These are phyloP conservation scores for Solanum arcanum DNA, from an alignment of 257 asterid species.

Conservation along the genomic window DNA sequence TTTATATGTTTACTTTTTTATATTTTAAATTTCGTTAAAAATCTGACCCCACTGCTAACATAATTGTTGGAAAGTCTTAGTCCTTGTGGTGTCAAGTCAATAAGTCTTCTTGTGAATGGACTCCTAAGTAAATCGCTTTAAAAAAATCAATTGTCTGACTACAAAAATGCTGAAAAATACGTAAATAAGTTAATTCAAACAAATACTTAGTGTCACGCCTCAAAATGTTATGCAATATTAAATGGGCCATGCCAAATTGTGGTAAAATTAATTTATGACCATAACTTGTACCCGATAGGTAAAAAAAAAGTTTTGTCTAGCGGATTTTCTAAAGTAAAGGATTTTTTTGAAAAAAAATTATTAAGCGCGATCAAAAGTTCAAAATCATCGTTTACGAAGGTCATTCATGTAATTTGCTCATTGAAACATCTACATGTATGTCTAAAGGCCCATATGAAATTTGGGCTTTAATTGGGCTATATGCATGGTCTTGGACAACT, in stretches of 20 bases:
- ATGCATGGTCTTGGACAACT: neutral
- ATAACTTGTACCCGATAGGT: neutral
- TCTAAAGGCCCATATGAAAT: neutral
- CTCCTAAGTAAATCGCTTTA: neutral
- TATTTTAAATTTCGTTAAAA: too few relatives aligned
- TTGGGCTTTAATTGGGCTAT: neutral
- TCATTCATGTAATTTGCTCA: neutral
- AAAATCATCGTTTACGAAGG: neutral
- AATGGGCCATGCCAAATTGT: neutral
- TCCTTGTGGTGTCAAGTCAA: neutral
- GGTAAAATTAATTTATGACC: neutral
- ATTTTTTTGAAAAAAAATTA: too few relatives aligned
- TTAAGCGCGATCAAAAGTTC: neutral
- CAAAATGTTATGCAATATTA: neutral
- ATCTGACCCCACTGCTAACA: fast-evolving
- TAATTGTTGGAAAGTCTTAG: neutral
- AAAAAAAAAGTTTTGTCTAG: neutral
- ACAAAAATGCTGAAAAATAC: neutral
- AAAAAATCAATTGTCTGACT: neutral
- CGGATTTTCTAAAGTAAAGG: neutral
- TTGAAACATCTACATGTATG: neutral
- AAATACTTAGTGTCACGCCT: too few relatives aligned
- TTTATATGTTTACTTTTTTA: too few relatives aligned
- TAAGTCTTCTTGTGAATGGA: neutral
- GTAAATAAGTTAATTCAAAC: neutral